Evolutionary conservation across 805 yeast species (phyloP).

Genomic region (Myxozyma neglecta): DNA sequence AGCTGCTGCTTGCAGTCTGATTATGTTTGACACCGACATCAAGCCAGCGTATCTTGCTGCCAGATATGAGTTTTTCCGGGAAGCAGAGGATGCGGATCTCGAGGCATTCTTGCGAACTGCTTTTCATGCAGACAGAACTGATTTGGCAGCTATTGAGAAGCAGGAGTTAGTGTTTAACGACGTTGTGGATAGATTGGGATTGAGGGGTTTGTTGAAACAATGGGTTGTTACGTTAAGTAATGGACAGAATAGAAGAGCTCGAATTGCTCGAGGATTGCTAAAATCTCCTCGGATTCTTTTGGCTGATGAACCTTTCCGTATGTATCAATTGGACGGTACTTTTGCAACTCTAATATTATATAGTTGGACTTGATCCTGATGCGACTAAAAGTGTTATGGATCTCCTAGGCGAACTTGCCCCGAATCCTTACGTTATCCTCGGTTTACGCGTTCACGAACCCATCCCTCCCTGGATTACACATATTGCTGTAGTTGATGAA

Average conservation of each 20-base stretch:
- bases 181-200: conserved; percentile 52
- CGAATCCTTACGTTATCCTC: conserved; percentile 58
- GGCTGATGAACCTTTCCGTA: conserved; percentile 81
- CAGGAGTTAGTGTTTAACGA: conserved; percentile 38
- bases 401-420: conserved; percentile 49
- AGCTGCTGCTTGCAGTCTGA: conserved; percentile 46
- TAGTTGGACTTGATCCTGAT: conserved; percentile 76
- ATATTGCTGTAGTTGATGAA: conserved; percentile 62
- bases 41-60: conserved; percentile 76
- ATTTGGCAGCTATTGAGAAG: conserved; percentile 38
- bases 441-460: conserved; percentile 78
- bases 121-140: conserved; percentile 49
- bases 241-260: conserved; percentile 90
- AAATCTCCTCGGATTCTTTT: conserved; percentile 63
- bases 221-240: conserved; percentile 89
- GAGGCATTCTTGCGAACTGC: conserved; percentile 52
- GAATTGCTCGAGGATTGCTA: conserved; percentile 74
- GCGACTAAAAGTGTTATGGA: conserved; percentile 63
- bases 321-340: neutral
- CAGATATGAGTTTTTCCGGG: conserved; percentile 83
- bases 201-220: conserved; percentile 55
- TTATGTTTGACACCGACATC: conserved; percentile 49
- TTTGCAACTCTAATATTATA: neutral
- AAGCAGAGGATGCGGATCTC: conserved; percentile 75
- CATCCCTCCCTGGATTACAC: conserved; percentile 77